Evolutionary conservation across 345 rosid species (phyloP), one percentile per base, ranked within the genome.

Genomic region (Linum lewisii): DNA sequence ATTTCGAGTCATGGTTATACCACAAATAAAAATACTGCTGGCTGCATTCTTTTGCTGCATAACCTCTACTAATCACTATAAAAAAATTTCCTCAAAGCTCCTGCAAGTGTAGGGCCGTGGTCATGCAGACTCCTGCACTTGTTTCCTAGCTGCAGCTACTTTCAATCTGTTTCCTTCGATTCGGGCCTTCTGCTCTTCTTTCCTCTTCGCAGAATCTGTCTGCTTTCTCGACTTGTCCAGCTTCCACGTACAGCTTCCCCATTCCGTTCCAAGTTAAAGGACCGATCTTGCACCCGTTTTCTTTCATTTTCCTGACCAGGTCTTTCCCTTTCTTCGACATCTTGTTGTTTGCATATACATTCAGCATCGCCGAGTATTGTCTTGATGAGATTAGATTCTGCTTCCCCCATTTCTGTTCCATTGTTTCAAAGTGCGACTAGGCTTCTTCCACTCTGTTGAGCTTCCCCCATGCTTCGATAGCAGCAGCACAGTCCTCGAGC

Each of bases 181-280:
- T n/a, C n/a, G n/a, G n/a, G n/a, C n/a, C n/a, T n/a, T n/a, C n/a
- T n/a, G n/a, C n/a, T n/a, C n/a, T n/a, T n/a, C n/a, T n/a, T n/a
- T 91, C 95, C 53, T 84, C 90, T 65, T 78, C 88, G 62, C 98
- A 91, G 60, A 81, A 85, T 37, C 69, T 81, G 72, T 85, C 90
- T 6, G 99, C 96, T 73, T 87, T 90, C 59, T 84, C 96, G 55
- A 87, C 81, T 72, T 94, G 96, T 7, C 99, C 97, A 0, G 84
- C 84, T 69, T 84, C 84, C 42, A 94, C 90, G 34, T 90, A 77
- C 18, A 94, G 93, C 79, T 54, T 90, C 64, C 87, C 79, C 19
- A 94, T 86, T 9, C 84, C 79, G 78, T 94, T 95, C 97, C 96
- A 94, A 4, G 85, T 60, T 56, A 74, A 7, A 0, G 95, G 87